Percentiles rank a stretch among this genome's conserved stretches.
Evolutionary conservation across 139 green algal species (phyloP).

Genomic region (Micromonas pusilla): DNA sequence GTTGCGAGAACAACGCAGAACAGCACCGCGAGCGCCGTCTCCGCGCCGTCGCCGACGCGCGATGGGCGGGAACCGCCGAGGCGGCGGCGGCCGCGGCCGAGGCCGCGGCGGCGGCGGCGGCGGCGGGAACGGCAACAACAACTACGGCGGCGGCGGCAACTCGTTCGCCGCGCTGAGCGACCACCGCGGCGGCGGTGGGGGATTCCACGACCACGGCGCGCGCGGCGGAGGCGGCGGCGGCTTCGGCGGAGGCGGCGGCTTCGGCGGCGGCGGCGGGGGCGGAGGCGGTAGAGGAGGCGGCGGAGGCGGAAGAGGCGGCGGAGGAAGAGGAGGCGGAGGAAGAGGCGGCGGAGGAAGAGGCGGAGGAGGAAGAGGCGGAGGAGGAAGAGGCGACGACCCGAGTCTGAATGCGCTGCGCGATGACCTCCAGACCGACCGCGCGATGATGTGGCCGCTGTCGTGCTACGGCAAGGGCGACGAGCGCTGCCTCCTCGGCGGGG

Average conservation of each 20-base stretch:
- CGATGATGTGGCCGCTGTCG: not conserved
- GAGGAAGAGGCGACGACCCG: not conserved
- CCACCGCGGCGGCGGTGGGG: not conserved
- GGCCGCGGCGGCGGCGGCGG: not conserved
- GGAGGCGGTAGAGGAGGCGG: not conserved
- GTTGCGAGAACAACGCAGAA: too few relatives aligned
- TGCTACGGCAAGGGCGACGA: slow-evolving; percentile 5
- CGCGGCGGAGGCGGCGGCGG: not conserved
- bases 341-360: not conserved
- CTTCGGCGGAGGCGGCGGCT: too few relatives aligned
- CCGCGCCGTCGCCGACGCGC: too few relatives aligned
- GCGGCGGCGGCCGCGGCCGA: not conserved
- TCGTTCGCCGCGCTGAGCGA: not conserved
- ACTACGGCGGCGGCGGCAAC: not conserved
- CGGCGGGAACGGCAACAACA: not conserved
- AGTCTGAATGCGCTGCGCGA: not conserved
- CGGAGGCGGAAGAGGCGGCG: not conserved
- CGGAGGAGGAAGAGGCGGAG: not conserved
- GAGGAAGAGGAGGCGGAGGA: not conserved
- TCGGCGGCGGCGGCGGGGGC: too few relatives aligned
- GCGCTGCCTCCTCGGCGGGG: not conserved
- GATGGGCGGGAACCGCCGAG: not conserved
- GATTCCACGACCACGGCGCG: not conserved
- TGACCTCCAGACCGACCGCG: not conserved
- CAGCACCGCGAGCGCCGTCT: too few relatives aligned